These are phyloP conservation scores for Mycena pura DNA, from an alignment of 768 basidiomycete genomes.

Conservation along the genomic window DNA sequence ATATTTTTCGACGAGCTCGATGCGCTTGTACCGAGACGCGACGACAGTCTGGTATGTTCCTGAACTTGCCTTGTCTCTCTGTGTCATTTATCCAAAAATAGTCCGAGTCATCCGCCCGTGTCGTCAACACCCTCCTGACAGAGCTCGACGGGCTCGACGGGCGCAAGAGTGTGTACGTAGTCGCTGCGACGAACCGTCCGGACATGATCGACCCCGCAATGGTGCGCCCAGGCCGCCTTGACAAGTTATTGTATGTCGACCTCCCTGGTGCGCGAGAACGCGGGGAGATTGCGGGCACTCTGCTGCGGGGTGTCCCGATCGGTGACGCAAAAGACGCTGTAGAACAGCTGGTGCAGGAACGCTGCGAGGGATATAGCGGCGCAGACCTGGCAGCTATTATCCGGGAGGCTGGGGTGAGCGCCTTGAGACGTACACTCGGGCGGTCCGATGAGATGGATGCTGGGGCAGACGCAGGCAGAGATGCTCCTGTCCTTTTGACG, in stretches of 20 bases:
- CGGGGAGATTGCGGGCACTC: conserved; percentile 82
- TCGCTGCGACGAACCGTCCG: conserved; percentile 93
- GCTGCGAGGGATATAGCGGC: conserved; percentile 89
- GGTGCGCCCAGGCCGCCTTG: conserved; percentile 94
- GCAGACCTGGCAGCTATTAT: conserved; percentile 91
- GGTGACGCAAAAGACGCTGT: conserved; percentile 38
- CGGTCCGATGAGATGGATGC: conserved; percentile 67
- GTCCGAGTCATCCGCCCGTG: conserved; percentile 93
- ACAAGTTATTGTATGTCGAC: conserved; percentile 94
- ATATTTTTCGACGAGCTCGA: conserved; percentile 97
- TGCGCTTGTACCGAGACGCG: conserved; percentile 87
- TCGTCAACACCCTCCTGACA: conserved; percentile 93
- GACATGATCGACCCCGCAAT: conserved; percentile 99
- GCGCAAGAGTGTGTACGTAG: conserved; percentile 88
- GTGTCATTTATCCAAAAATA: conserved; percentile 34
- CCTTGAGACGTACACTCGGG: conserved; percentile 73
- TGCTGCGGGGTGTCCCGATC: conserved; percentile 75
- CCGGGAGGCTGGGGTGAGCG: conserved; percentile 88
- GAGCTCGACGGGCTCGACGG: conserved; percentile 92
- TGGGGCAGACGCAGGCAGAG: conserved; percentile 17
- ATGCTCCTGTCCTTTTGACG: conserved; percentile 53
- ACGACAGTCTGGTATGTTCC: conserved; percentile 83
- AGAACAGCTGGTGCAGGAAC: conserved; percentile 58
- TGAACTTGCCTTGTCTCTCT: neutral
- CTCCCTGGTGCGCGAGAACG: conserved; percentile 77